Evolutionary conservation across 495 filamentous ascomycete species (phyloP).

Genomic region (Podospora appendiculata): DNA sequence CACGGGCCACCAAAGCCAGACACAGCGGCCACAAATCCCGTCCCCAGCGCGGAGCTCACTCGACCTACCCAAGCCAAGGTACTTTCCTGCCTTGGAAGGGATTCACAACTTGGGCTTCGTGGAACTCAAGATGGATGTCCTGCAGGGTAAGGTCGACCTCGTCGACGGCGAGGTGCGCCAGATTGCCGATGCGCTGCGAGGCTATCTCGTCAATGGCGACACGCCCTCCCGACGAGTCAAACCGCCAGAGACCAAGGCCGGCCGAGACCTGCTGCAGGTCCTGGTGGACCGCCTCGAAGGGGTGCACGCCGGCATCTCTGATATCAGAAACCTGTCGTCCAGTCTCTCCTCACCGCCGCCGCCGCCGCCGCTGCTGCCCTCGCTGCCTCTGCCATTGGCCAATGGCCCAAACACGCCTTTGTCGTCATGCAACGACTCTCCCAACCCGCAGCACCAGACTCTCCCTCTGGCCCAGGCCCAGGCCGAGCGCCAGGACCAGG

Average conservation of each 20-base stretch:
- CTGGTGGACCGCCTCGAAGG: conserved; percentile 17
- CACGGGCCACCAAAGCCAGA: background rate
- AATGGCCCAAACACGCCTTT: conserved; percentile 12
- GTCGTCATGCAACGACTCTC: background rate
- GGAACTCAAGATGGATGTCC: conserved; percentile 20
- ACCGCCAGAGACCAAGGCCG: conserved; percentile 17
- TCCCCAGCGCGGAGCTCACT: background rate
- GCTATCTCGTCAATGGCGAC: conserved; percentile 13
- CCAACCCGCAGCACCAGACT: too few species aligned
- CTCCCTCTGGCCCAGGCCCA: too few species aligned
- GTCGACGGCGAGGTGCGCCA: conserved; percentile 17
- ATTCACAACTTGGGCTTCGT: conserved; percentile 11
- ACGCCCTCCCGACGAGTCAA: conserved; percentile 17
- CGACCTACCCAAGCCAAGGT: background rate
- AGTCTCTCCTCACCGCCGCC: background rate
- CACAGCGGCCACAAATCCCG: conserved; percentile 1
- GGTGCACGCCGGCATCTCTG: conserved; percentile 4
- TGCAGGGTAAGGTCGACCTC: conserved; percentile 16
- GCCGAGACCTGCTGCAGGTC: conserved; percentile 14
- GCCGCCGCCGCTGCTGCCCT: too few species aligned
- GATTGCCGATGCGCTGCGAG: conserved; percentile 15
- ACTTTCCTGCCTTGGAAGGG: background rate
- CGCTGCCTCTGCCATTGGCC: background rate
- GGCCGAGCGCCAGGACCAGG: background rate
- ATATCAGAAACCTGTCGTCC: conserved; percentile 7